These are phyloP conservation scores for Melastoma malabathricum DNA, from an alignment of 345 rosid genomes.

Conservation along the genomic window DNA sequence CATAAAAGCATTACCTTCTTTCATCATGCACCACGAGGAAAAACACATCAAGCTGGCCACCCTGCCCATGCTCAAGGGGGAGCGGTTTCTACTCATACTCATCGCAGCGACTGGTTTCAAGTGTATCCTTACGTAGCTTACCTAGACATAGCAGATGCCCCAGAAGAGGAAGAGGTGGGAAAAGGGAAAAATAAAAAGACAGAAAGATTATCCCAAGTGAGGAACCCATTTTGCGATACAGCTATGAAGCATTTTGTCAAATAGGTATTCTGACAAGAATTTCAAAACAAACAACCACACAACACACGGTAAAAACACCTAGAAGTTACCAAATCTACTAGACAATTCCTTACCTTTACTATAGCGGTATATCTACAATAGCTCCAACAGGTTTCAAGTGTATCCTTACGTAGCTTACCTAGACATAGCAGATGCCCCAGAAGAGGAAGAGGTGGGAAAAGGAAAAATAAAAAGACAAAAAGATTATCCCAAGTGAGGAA, in stretches of 20 bases:
- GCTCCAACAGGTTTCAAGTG: conserved; percentile 25
- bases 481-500: conserved; percentile 18
- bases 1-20: conserved; percentile 23
- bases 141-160: conserved; percentile 9
- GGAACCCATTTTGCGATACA: conserved; percentile 7
- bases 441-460: conserved; percentile 1
- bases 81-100: conserved; percentile 14
- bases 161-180: conserved; percentile 2
- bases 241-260: no score
- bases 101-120: conserved; percentile 29
- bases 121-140: conserved; percentile 13
- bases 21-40: conserved; percentile 15
- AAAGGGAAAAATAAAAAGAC: conserved; percentile 4
- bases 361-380: conserved; percentile 15
- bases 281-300: neutral
- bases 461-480: conserved; percentile 9
- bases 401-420: conserved; percentile 14
- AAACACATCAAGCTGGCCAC: conserved; percentile 15
- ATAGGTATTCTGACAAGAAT: no score
- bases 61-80: conserved; percentile 18
- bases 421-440: conserved; percentile 6
- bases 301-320: conserved; percentile 11
- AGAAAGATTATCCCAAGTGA: conserved; percentile 12
- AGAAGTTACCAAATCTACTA: conserved; percentile 6
- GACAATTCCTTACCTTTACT: conserved; percentile 35